Conservation (phyloP, 208 protist species). For the Acanthamoeba polyphaga region DNA sequence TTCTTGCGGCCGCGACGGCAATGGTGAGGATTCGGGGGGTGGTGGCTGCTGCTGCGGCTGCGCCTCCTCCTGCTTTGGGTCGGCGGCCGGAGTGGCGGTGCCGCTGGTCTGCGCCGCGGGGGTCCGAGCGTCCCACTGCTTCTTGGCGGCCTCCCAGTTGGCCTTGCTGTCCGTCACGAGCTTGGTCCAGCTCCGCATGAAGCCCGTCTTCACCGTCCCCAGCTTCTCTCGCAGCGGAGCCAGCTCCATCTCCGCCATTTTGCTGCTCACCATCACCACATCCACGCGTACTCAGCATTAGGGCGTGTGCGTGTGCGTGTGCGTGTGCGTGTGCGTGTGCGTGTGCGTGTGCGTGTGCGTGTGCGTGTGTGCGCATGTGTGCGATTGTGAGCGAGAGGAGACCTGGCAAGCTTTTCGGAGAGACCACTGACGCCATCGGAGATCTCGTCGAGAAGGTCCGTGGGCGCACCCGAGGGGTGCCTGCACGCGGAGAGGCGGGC, state of each 20-base stretch:
- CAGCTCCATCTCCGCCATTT: conserved; percentile 39
- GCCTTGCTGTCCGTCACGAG: conserved; percentile 29
- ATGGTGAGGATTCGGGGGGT: no score
- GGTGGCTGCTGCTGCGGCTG: no score
- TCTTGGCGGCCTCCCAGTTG: not conserved
- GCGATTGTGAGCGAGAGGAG: not conserved
- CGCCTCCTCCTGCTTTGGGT: no score
- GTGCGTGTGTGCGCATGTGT: not conserved
- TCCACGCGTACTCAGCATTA: not conserved
- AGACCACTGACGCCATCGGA: conserved; percentile 35
- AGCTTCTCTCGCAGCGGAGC: conserved; percentile 22
- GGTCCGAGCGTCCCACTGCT: not conserved
- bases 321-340: no score
- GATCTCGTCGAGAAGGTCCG: conserved; percentile 47
- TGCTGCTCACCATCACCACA: not conserved
- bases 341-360: no score
- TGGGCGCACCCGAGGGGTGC: conserved; percentile 24
- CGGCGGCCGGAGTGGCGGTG: no score
- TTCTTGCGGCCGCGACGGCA: no score
- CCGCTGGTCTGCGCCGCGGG: not conserved
- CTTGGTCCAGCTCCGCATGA: conserved; percentile 56
- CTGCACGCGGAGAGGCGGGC: not conserved
- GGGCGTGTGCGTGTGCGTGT: not conserved
- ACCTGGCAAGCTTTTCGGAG: conserved; percentile 28
- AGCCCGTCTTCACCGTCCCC: conserved; percentile 4